Base-by-base conservation (phyloP, 1,139 yeast species). In the Chernovozyma sophiae-reginae region DNA sequence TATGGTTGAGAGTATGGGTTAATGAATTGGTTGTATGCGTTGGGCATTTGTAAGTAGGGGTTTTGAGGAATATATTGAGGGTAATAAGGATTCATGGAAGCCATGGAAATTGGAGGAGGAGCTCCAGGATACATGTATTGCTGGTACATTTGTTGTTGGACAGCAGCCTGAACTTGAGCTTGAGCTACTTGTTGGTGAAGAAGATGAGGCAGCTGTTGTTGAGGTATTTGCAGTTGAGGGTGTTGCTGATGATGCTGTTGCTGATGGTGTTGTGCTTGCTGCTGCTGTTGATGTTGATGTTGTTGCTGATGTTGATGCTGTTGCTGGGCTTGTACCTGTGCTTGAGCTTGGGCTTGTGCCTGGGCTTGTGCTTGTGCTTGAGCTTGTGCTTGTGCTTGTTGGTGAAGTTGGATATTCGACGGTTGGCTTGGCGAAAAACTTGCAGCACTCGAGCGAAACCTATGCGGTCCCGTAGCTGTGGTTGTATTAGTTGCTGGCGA, bases 391-490 rank as follows among this genome's bases (percentile, higher is more conserved):
- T 36, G 38, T 19, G 36, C 35, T 14, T 31, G 38, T 13, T 44
- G 46, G 4, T 36, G 37, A 24, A 42, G 28, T 17, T 39, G 42
- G 15, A 35, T 45, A 20, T 43, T 39, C 28, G 44, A 22, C 32
- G 41, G 45, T 30, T 53, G 58, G 38, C 62, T 52, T 11, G 73
- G 73, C 16, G 64, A 60, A 42, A 67, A 67, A 35, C 66, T 62
- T 36, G 68, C 67, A 23, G 71, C 72, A 51, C 65, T 72, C 34
- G 66, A 60, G 45, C 72, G 68, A 48, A 67, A 67, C 38, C 71
- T 65, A 45, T 58, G 60, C 35, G 68, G 60, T 17, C 69, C 68
- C 32, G 62, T 45, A 25, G 41, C 30, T 15, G 35, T 26, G 32
- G 32, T 24, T 30, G 40, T 29, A 16, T 39, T 34, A 19, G 33